Conservation (phyloP, 495 filamentous ascomycete species). For the Penicillium odoratum region DNA sequence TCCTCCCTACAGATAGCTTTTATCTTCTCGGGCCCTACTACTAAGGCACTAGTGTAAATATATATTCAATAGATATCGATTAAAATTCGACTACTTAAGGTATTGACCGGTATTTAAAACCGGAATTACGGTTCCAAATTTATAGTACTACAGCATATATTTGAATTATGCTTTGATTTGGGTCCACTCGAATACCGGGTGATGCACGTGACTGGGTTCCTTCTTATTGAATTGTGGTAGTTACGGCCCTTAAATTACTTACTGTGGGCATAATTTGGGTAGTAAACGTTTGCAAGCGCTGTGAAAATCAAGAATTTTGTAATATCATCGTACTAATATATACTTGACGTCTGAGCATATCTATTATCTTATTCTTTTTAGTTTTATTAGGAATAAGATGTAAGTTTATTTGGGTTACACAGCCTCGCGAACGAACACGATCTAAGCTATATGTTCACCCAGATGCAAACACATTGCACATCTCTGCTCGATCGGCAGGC, state of each 20-base stretch:
- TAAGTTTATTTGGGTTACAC: too few relatives aligned
- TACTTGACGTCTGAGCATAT: not conserved
- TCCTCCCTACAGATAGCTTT: constrained; percentile 5
- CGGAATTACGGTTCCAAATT: not conserved
- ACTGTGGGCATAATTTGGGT: not conserved
- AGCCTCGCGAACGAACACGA: too few relatives aligned
- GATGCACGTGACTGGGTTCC: not conserved
- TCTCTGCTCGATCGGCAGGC: too few relatives aligned
- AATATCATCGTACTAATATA: not conserved
- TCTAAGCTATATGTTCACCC: too few relatives aligned
- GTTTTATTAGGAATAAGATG: too few relatives aligned
- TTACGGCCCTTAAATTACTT: not conserved
- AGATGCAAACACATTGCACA: too few relatives aligned
- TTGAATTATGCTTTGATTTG: not conserved
- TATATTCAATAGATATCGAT: constrained; percentile 3
- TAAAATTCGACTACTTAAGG: not conserved
- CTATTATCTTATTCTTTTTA: not conserved
- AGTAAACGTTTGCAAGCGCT: not conserved
- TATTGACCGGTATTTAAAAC: constrained; percentile 6
- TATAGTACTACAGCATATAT: not conserved
- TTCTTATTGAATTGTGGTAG: not conserved
- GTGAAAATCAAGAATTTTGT: not conserved
- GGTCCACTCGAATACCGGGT: not conserved
- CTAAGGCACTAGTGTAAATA: constrained; percentile 5
- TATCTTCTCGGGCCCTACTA: not conserved